Base-by-base conservation (phyloP, 768 basidiomycete species). In the Mycena amicta region DNA sequence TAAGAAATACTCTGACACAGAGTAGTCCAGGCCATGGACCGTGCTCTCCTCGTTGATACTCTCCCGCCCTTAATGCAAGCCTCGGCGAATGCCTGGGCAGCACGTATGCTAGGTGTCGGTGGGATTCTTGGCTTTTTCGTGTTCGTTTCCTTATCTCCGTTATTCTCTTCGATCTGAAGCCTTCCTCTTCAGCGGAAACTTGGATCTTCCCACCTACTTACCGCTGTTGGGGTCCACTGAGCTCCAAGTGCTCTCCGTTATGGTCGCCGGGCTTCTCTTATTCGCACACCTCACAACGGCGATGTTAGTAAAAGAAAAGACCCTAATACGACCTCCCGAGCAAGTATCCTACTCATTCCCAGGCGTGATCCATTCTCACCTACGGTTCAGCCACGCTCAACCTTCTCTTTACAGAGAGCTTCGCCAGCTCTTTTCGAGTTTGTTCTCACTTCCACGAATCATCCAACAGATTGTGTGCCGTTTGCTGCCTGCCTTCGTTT, bases 51-150 rank as follows among this genome's bases (percentile, higher is more conserved):
- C 6, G 92, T 98, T 0, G 95, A 98, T 68, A 90, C 83, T 0
- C 72, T 96, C 3, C 88, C 93, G 0, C 75, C 89, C 0, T 69
- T 81, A 1, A 77, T 84, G 25, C 95, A 98, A 70, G 86, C 94
- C 5, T 77, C 82, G 8, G 95, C 91, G 1, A 97, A 95, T 68
- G 95, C 95, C 0, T 98, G 95, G 95, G 95, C 93, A 0, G 93
- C 92, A 0, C 78, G 90, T n/a, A 95, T 97, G 93, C 75, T 90
- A 45, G 92, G 92, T 1, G 67, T 95, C 26, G 95, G 95, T 12
- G 87, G 90, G 55, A 88, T 96, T 0, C 76, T 86, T 2, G 95
- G 94, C 0, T 96, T 95, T 71, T 96, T 91, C 67, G 79, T 92
- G 94, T 95, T 64, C 64, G 91, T 53, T 33, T 46, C 33, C 39